These are phyloP conservation scores for Salix viminalis DNA, from an alignment of 345 rosid genomes.

Conservation along the genomic window DNA sequence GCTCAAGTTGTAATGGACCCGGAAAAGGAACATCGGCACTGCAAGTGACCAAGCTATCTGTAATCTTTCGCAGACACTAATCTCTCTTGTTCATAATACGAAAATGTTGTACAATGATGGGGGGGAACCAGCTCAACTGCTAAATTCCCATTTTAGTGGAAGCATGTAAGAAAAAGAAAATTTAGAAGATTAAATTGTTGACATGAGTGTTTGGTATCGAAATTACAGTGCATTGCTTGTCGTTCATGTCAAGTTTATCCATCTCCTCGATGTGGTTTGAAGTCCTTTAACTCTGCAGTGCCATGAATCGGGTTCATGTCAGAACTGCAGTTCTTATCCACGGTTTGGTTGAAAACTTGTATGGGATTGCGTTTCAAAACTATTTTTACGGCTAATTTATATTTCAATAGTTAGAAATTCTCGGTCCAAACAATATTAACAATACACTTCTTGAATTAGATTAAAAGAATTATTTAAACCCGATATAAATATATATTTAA, in stretches of 20 bases:
- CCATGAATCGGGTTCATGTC: too few relatives aligned
- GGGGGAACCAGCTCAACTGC: neutral
- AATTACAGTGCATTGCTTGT: neutral
- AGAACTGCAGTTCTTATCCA: too few relatives aligned
- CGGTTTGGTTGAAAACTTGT: too few relatives aligned
- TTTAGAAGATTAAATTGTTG: slow-evolving; percentile 1
- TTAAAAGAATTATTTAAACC: too few relatives aligned
- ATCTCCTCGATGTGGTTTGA: too few relatives aligned
- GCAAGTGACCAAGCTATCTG: neutral
- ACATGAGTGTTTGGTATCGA: neutral
- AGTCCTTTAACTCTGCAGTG: too few relatives aligned
- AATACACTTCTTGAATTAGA: too few relatives aligned
- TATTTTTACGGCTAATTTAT: too few relatives aligned
- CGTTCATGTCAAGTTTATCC: neutral
- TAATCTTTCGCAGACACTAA: neutral
- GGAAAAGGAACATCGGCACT: neutral
- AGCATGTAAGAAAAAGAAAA: neutral
- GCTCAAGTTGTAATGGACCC: neutral
- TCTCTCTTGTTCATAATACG: slow-evolving; percentile 14
- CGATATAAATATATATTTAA: too few relatives aligned
- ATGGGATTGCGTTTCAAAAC: too few relatives aligned
- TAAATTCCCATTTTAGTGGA: neutral
- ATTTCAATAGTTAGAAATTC: too few relatives aligned
- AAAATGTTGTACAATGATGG: neutral
- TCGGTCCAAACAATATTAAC: too few relatives aligned